Evolutionary conservation across 345 rosid genomes (phyloP).

Genomic region (Salix brachista): DNA sequence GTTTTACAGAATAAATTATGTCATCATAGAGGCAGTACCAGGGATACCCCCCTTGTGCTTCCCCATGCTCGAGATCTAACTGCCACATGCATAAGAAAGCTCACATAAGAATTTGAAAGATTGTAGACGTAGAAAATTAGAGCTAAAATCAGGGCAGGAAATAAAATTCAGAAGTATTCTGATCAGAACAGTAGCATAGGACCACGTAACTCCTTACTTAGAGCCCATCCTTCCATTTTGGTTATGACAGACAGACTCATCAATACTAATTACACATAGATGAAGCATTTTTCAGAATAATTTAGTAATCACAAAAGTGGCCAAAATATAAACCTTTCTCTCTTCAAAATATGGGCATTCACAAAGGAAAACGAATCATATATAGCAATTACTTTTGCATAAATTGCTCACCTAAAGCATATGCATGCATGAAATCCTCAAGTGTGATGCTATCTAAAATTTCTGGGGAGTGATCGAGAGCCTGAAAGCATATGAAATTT

Average conservation of each 20-base stretch:
- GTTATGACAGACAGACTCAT: background rate
- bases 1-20: background rate
- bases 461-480: conserved; percentile 32
- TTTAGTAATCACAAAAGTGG: background rate
- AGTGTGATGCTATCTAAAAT: conserved; percentile 30
- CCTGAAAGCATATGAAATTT: conserved; percentile 34
- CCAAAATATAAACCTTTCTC: background rate
- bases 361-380: background rate
- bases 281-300: background rate
- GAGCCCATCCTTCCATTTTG: background rate
- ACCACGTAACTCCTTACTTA: no score
- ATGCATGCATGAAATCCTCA: conserved; percentile 66
- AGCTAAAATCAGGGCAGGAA: background rate
- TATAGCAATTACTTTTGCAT: background rate
- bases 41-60: conserved; percentile 55
- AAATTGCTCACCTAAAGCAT: conserved; percentile 59
- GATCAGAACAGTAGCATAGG: no score
- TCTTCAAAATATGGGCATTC: background rate
- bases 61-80: conserved; percentile 92
- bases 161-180: background rate
- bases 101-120: conserved; percentile 13
- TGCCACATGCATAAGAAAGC: conserved; percentile 36
- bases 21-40: conserved; percentile 45
- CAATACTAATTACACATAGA: background rate
- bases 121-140: background rate